These are phyloP conservation scores for Agroathelia rolfsii DNA, from an alignment of 1,284 basidiomycete species.

Conservation along the genomic window DNA sequence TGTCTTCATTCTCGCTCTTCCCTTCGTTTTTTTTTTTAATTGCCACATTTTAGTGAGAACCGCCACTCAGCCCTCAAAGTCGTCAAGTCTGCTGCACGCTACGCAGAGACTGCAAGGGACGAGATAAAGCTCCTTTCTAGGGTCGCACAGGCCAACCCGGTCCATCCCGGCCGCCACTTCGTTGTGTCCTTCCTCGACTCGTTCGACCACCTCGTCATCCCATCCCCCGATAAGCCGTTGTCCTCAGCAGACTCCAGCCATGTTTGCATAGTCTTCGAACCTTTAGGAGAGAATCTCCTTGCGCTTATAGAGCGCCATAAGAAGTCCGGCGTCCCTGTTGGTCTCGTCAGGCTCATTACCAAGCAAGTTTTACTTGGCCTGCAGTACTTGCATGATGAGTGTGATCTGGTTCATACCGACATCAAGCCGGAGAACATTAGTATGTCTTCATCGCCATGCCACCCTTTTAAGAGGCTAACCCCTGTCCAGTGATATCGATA, in stretches of 20 bases:
- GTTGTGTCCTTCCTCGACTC: constrained; percentile 85
- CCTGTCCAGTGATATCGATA: constrained; percentile 60
- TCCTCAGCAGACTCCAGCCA: constrained; percentile 66
- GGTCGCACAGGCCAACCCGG: constrained; percentile 63
- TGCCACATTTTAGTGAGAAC: constrained; percentile 33
- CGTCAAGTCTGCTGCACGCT: constrained; percentile 80
- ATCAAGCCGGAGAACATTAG: constrained; percentile 92
- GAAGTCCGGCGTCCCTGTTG: constrained; percentile 73
- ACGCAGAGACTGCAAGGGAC: constrained; percentile 83
- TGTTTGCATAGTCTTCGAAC: constrained; percentile 88
- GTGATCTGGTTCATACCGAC: constrained; percentile 81
- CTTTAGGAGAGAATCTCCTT: constrained; percentile 81
- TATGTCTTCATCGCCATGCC: constrained; percentile 28
- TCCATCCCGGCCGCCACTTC: constrained; percentile 58
- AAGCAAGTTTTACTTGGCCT: constrained; percentile 82
- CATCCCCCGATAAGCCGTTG: no score
- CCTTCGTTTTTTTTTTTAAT: constrained; percentile 12
- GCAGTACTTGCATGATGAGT: constrained; percentile 85
- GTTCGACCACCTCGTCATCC: constrained; percentile 58
- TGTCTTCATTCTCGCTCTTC: constrained; percentile 10
- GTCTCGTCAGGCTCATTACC: constrained; percentile 75
- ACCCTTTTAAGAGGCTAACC: constrained; percentile 7
- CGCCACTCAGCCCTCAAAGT: constrained; percentile 85
- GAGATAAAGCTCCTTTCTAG: constrained; percentile 82
- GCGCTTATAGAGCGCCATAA: constrained; percentile 81